Base-by-base conservation (phyloP, 768 basidiomycete genomes). In the Lentinula sp. region DNA sequence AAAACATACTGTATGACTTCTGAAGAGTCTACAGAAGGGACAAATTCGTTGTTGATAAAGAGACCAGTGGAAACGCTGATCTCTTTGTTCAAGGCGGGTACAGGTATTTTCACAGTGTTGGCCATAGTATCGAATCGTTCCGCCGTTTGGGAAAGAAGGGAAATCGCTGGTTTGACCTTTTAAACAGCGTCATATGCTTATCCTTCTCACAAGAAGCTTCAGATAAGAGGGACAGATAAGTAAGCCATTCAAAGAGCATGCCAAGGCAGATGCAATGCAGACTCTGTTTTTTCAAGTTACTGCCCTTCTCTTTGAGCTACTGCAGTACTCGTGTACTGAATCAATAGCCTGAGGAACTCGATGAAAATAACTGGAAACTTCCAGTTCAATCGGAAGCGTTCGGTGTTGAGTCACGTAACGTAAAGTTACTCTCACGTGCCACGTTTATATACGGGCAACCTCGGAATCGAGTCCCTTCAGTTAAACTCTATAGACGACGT, bases 11-110 rank as follows among this genome's bases (percentile, higher is more conserved):
- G 70, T 69, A 93, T 84, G 48, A 79, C 71, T 60, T 89, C 87
- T 13, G 76, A 68, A 36, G 85, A 88, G 66, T 91, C 88, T 28
- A 81, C 79, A 6, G 90, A 91, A n/a, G 85, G 71, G 33, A 91
- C 88, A 67, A 93, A 95, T 69, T 93, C 82, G 70, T 92, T 93
- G 78, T 95, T 87, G 75, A 98, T 95, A 77, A 92, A 98, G 28
- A 96, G 80, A 16, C 93, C 93, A 6, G 90, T 92, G 9, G 87
- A 87, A 41, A 95, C 79, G 39, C 76, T 76, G 54, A 92, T 76
- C 67, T 76, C 69, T 70, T 81, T 84, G 58, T 77, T 74, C 32
- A 75, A 70, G 55, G 72, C 68, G 35, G 78, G 73, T 60, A 85
- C 66, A 55, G 69, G 67, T 51, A 86, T 63, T 39, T 70, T 75